These are phyloP conservation scores for Colletotrichum orchidophilum DNA, from an alignment of 2,329 filamentous ascomycete genomes.

Conservation along the genomic window DNA sequence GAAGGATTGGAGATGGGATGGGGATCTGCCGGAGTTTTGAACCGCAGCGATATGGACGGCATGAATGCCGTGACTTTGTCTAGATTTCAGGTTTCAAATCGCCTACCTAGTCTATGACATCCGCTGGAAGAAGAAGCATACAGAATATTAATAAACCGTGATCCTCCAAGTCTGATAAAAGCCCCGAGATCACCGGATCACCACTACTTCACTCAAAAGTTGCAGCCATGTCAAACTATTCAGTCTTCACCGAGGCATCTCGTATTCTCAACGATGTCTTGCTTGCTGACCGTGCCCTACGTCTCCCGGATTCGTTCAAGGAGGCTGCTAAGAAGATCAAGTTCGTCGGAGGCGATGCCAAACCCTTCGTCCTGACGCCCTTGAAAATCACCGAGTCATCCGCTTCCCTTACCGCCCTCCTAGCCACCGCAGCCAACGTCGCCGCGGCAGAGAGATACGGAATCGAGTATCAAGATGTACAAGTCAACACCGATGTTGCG, in stretches of 20 bases:
- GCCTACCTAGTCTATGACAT: too few species aligned
- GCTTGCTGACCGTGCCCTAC: background rate
- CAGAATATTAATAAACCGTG: too few species aligned
- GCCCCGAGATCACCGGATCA: too few species aligned
- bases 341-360: slow-evolving; percentile 11
- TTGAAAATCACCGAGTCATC: slow-evolving; percentile 55
- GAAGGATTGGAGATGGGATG: too few species aligned
- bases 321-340: slow-evolving; percentile 10
- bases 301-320: background rate
- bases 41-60: too few species aligned
- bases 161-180: too few species aligned
- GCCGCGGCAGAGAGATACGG: slow-evolving; percentile 21
- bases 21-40: too few species aligned
- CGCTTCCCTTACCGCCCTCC: slow-evolving; percentile 47
- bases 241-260: background rate
- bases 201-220: too few species aligned
- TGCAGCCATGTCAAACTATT: too few species aligned
- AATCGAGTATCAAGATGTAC: slow-evolving; percentile 16
- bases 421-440: slow-evolving; percentile 29
- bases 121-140: too few species aligned
- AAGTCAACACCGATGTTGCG: slow-evolving; percentile 32
- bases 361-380: slow-evolving; percentile 41
- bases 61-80: too few species aligned
- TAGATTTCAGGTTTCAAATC: too few species aligned
- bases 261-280: slow-evolving; percentile 11